Evolutionary conservation across 2,329 filamentous ascomycete species (phyloP).

Genomic region (Aspergillus sp.): DNA sequence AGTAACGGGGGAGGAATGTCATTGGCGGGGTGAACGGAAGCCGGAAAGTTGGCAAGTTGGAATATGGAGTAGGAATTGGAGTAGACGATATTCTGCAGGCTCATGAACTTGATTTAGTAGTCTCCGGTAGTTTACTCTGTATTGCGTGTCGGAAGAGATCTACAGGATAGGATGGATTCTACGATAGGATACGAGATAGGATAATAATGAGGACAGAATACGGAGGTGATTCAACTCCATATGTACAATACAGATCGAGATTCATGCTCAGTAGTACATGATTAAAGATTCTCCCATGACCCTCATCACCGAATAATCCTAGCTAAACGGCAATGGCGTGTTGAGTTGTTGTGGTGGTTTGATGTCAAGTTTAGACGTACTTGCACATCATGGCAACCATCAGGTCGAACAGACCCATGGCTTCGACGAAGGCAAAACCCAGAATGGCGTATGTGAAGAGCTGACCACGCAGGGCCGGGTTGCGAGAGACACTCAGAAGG

Average conservation of each 20-base stretch:
- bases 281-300: slow-evolving; percentile 19
- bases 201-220: neutral
- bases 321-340: too few relatives aligned
- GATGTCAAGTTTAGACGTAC: slow-evolving; percentile 49
- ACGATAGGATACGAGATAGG: too few relatives aligned
- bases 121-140: too few relatives aligned
- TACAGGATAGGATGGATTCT: neutral
- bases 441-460: slow-evolving; percentile 95
- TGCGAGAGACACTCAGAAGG: slow-evolving; percentile 82
- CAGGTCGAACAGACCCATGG: slow-evolving; percentile 68
- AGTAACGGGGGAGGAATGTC: too few relatives aligned
- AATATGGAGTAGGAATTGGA: neutral
- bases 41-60: too few relatives aligned
- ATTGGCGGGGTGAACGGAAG: too few relatives aligned
- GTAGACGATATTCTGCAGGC: neutral
- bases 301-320: slow-evolving; percentile 11
- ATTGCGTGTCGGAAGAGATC: neutral
- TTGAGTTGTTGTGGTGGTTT: too few relatives aligned
- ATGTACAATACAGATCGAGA: slow-evolving; percentile 20
- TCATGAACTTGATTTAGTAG: neutral
- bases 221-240: slow-evolving; percentile 16
- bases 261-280: slow-evolving; percentile 18
- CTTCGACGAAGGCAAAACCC: slow-evolving; percentile 91
- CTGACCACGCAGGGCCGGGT: slow-evolving; percentile 89
- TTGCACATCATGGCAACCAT: slow-evolving; percentile 94